phyloP scores from a whole-genome alignment of 1,139 yeast species.

The Maudiozyma humilis region DNA sequence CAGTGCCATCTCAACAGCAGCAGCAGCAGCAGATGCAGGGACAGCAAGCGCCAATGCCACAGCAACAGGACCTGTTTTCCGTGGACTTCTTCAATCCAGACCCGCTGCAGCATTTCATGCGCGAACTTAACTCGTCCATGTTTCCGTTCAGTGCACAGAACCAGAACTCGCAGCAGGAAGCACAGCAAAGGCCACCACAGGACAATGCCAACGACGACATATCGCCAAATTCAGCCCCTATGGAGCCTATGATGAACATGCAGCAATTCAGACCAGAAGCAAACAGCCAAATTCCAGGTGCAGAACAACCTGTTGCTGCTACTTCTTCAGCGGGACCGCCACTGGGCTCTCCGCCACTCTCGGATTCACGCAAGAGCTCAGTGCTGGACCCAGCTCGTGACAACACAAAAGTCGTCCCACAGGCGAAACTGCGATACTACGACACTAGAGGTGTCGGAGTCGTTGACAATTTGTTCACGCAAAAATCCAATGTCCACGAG shows the following conservation, averaged over 20 bases:
- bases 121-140: constrained; percentile 18
- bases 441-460: constrained; percentile 13
- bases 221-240: too few relatives aligned
- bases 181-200: too few relatives aligned
- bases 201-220: too few relatives aligned
- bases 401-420: constrained; percentile 6
- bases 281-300: neutral
- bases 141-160: neutral
- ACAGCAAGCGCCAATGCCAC: neutral
- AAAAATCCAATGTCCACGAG: constrained; percentile 18
- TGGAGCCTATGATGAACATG: too few relatives aligned
- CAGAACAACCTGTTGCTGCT: too few relatives aligned
- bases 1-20: neutral
- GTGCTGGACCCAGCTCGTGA: neutral
- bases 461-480: constrained; percentile 17
- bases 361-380: neutral
- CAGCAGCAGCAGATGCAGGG: constrained; percentile 1
- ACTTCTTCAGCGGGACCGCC: too few relatives aligned
- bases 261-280: too few relatives aligned
- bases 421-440: constrained; percentile 8
- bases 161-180: neutral
- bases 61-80: constrained; percentile 13
- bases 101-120: constrained; percentile 23
- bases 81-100: constrained; percentile 19
- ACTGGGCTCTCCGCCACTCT: neutral